phyloP scores from a whole-genome alignment of 2,329 filamentous ascomycete species.

The Cladosporium sp. region DNA sequence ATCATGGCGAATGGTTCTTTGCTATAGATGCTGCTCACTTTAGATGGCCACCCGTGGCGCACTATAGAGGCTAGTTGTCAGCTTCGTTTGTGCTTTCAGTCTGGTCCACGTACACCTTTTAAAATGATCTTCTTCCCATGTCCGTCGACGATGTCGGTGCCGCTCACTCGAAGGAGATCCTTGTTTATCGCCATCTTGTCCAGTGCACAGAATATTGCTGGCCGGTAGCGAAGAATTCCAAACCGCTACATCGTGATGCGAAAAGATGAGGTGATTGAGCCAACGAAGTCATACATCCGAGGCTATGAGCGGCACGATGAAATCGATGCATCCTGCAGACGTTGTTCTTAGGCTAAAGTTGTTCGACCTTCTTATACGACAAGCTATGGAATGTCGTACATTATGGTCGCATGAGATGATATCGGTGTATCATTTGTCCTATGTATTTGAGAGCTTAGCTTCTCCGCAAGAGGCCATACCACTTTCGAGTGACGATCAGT shows the following conservation, averaged over 20 bases:
- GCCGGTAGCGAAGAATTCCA: no score
- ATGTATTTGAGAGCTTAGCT: neutral
- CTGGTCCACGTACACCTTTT: slow-evolving; percentile 39
- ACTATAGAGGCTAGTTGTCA: neutral
- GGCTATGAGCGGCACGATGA: neutral
- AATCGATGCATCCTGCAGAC: neutral
- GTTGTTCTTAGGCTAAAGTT: neutral
- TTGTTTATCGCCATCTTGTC: slow-evolving; percentile 13
- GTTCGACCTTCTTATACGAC: no score
- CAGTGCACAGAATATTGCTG: no score
- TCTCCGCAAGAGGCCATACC: neutral
- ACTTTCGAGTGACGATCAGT: neutral
- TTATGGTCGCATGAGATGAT: neutral
- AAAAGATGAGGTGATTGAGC: no score
- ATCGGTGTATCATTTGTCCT: slow-evolving; percentile 2
- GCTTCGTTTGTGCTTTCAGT: slow-evolving; percentile 34
- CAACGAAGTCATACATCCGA: neutral
- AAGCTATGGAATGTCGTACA: neutral
- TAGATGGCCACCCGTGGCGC: slow-evolving; percentile 15
- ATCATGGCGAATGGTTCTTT: neutral
- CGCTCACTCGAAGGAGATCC: slow-evolving; percentile 39
- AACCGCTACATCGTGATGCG: no score
- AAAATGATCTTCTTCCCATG: slow-evolving; percentile 44
- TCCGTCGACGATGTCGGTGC: slow-evolving; percentile 42
- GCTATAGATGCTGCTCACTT: slow-evolving; percentile 17